A percentile compares a stretch with the other conserved stretches of the same genome.
Evolutionary conservation across 2,329 filamentous ascomycete genomes (phyloP).

Genomic region (Blastomyces silverae): DNA sequence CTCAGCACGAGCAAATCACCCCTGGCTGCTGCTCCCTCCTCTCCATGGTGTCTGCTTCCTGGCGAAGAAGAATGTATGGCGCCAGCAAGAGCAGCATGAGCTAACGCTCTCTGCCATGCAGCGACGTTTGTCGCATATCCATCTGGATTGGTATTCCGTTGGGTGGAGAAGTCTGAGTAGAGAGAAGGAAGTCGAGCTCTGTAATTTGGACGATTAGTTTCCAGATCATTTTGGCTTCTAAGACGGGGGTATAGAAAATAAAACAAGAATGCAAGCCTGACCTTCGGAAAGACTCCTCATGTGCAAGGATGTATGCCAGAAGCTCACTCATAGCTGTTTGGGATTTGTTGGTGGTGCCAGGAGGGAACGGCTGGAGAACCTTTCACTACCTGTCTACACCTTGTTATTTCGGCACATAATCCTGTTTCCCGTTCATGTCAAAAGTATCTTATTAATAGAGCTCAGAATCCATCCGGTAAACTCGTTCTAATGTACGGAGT

Average conservation of each 20-base stretch:
- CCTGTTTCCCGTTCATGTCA: background rate
- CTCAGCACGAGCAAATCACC: conserved; percentile 47
- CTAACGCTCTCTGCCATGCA: conserved; percentile 70
- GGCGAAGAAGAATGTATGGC: conserved; percentile 42
- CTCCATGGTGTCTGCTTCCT: conserved; percentile 10
- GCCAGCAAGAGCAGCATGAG: conserved; percentile 61
- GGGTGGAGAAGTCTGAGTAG: conserved; percentile 76
- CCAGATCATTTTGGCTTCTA: too few species aligned
- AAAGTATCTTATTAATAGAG: too few species aligned
- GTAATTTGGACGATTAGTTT: conserved; percentile 21
- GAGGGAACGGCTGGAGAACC: background rate
- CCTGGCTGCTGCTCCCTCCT: conserved; percentile 20
- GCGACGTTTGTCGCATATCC: conserved; percentile 73
- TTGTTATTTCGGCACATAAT: background rate
- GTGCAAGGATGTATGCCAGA: conserved; percentile 56
- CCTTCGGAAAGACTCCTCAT: conserved; percentile 54
- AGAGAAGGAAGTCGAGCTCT: conserved; percentile 75
- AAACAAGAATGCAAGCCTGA: conserved; percentile 12
- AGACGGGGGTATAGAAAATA: conserved; percentile 63
- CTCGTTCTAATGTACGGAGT: background rate
- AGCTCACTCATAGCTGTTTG: conserved; percentile 49
- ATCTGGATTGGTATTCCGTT: conserved; percentile 71
- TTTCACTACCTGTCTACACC: conserved; percentile 1
- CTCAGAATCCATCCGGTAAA: too few species aligned
- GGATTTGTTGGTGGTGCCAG: background rate